Conservation (phyloP, 2,329 filamentous ascomycete species). For the Apiospora marii region DNA sequence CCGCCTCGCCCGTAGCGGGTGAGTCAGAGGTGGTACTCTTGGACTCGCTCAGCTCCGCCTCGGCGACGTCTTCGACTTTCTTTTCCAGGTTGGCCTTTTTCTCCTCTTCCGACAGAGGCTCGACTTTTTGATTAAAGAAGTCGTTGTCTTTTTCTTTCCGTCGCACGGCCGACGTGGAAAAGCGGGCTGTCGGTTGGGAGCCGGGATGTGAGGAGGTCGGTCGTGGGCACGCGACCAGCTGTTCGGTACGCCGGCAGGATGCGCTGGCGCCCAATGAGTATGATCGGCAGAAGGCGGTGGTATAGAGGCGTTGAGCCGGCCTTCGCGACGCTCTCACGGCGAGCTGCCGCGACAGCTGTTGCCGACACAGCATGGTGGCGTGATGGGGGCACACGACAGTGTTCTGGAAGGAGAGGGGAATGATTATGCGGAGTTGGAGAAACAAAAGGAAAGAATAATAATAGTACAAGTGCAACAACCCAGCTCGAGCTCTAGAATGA, state of each 20-base stretch:
- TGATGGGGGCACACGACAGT: not conserved
- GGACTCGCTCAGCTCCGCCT: conserved; percentile 56
- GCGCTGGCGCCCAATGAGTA: conserved; percentile 36
- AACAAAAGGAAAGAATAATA: not conserved
- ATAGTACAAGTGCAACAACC: conserved; percentile 10
- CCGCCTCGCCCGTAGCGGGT: conserved; percentile 53
- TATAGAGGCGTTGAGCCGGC: conserved; percentile 35
- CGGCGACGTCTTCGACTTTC: conserved; percentile 49
- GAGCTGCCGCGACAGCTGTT: conserved; percentile 42
- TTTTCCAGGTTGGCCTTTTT: conserved; percentile 59
- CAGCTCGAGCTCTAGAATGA: not conserved
- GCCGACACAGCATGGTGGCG: conserved; percentile 43
- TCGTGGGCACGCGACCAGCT: conserved; percentile 33
- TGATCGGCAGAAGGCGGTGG: conserved; percentile 32
- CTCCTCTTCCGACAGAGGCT: conserved; percentile 62
- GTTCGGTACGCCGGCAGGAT: conserved; percentile 30
- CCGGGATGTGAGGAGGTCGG: conserved; percentile 27
- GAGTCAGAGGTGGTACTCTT: conserved; percentile 51
- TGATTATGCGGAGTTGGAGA: not conserved
- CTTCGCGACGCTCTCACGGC: conserved; percentile 35
- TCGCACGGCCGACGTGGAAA: conserved; percentile 47
- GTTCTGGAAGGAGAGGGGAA: not conserved
- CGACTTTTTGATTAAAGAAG: conserved; percentile 58
- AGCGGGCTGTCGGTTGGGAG: conserved; percentile 36
- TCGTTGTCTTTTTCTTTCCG: conserved; percentile 53